These are phyloP conservation scores for Linnemannia hyalina DNA, from an alignment of 192 early-diverging fungal species.

Conservation along the genomic window DNA sequence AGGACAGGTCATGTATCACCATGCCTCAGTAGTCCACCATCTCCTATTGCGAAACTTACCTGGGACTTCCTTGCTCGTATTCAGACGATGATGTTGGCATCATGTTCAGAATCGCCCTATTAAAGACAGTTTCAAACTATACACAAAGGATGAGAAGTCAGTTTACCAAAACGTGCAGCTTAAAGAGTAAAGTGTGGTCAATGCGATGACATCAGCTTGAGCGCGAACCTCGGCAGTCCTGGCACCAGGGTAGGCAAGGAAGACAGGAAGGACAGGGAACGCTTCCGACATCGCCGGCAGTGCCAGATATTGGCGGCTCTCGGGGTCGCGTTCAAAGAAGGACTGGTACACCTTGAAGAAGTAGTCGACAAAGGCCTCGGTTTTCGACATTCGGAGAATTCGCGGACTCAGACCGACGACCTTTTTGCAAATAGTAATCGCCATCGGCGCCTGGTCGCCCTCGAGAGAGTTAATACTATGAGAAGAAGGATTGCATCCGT, in stretches of 20 bases:
- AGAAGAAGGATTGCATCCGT: neutral
- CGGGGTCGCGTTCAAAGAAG: constrained; percentile 48
- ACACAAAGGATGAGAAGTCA: neutral
- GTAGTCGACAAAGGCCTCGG: constrained; percentile 39
- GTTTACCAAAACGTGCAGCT: neutral
- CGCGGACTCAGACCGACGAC: constrained; percentile 63
- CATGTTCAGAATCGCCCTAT: constrained; percentile 58
- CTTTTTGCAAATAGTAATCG: constrained; percentile 61
- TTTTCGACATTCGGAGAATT: constrained; percentile 47
- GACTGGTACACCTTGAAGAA: constrained; percentile 56
- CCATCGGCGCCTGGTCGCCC: constrained; percentile 32
- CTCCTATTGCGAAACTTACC: constrained; percentile 22
- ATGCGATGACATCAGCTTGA: neutral
- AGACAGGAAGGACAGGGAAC: constrained; percentile 64
- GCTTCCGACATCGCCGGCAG: constrained; percentile 59
- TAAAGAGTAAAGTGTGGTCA: neutral
- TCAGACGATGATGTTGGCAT: constrained; percentile 46
- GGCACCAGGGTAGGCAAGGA: constrained; percentile 43
- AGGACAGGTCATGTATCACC: neutral
- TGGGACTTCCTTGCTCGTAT: constrained; percentile 46
- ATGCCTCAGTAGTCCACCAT: constrained; percentile 27
- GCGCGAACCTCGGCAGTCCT: constrained; percentile 32
- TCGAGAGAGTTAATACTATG: constrained; percentile 37
- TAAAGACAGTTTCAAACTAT: constrained; percentile 53
- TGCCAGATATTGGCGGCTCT: constrained; percentile 39